Evolutionary conservation across 2,329 filamentous ascomycete species (phyloP).

Genomic region (Domatiomyces globalis): DNA sequence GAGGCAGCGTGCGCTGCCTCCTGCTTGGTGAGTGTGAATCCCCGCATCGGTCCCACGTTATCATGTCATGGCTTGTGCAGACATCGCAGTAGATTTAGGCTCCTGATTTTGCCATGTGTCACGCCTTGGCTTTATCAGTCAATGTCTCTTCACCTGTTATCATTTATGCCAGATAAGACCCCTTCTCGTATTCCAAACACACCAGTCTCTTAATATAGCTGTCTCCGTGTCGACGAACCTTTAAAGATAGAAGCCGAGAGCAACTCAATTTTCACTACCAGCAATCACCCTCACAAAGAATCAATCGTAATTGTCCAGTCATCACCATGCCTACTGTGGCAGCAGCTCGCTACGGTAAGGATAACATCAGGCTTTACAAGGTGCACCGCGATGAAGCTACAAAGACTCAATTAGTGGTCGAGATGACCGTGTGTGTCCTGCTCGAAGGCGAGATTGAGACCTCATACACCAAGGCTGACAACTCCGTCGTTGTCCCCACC

Average conservation of each 20-base stretch:
- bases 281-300: not conserved
- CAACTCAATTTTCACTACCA: not conserved
- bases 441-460: constrained; percentile 84
- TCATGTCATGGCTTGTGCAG: too few species aligned
- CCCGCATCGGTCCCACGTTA: not conserved
- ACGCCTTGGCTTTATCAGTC: not conserved
- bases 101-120: not conserved
- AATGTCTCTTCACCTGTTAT: not conserved
- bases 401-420: constrained; percentile 69
- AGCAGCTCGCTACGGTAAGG: constrained; percentile 47
- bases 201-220: not conserved
- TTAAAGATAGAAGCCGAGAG: not conserved
- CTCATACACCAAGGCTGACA: constrained; percentile 85
- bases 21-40: not conserved
- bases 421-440: constrained; percentile 88
- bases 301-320: not conserved
- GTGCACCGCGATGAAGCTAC: constrained; percentile 66
- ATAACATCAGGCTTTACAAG: constrained; percentile 97
- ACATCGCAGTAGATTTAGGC: not conserved
- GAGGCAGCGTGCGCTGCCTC: too few species aligned
- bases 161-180: not conserved
- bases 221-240: not conserved
- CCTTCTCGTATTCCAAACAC: not conserved
- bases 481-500: constrained; percentile 86
- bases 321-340: constrained; percentile 25